Base-by-base conservation (phyloP, 2,329 filamentous ascomycete species). In the Colletotrichum filicis region DNA sequence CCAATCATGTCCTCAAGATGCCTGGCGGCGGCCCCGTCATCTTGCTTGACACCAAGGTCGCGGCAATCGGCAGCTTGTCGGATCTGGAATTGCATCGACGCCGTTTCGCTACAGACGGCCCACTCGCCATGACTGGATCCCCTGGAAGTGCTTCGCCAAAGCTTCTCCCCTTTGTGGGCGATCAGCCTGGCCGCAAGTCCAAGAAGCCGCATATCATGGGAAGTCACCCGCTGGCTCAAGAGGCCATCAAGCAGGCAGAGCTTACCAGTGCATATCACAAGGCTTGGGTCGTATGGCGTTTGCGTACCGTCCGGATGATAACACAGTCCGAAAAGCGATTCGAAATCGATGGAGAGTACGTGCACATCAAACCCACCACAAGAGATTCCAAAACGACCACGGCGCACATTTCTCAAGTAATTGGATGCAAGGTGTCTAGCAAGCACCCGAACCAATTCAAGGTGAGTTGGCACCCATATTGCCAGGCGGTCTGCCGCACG, bases 381-480 rank as follows among this genome's bases (percentile, higher is more conserved):
- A 88, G 87, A 26, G 87, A 86, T 68, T 90, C 90, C 46, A 95
- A 95, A 84, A 93, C 91, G 42, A 95, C 93, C 3, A 95, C 93
- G 53, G 93, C 96, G 60, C 94, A 95, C 78, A 95, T 96, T 79
- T 93, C 91, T 78, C 93, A 93, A 69, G 93, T 97, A 6, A 90
- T 97, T 19, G 94, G 94, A 3, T 95, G 93, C 80, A 96, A 95
- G 81, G 92, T 95, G 60, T 92, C 91, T 66, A 88, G 93, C 78
- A 93, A 94, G 78, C 94, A 96, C 79, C 93, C 94, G 2, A 93
- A 92, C 69, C 93, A 94, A 79, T 94, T 97, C 80, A 92, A 95
- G 82, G 92, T 94, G 83, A 73, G 85, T 80, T 12, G 24, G 35
- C 35, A 6, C 9, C n/a, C 37, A 37, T n/a, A 66, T 57, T 52